A percentile compares a stretch with the other conserved stretches of the same genome.
Evolutionary conservation across 305 asterid genomes (phyloP).

Genomic region (Solanum hybrid): DNA sequence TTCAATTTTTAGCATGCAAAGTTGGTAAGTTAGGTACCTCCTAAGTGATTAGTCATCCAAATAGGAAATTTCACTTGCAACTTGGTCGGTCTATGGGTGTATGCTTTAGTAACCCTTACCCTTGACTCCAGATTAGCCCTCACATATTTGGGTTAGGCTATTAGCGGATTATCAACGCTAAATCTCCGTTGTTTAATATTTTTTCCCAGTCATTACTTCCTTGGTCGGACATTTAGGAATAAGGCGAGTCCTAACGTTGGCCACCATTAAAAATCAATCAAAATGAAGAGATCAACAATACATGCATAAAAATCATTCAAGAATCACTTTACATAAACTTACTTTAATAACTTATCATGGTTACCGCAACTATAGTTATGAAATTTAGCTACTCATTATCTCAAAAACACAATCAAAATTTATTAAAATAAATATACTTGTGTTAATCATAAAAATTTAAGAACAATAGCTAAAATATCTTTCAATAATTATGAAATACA

Average conservation of each 20-base stretch:
- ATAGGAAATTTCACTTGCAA: too few species aligned
- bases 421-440: not conserved
- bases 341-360: not conserved
- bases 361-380: not conserved
- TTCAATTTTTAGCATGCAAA: too few species aligned
- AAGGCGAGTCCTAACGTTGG: not conserved
- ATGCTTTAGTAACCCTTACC: too few species aligned
- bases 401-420: not conserved
- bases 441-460: not conserved
- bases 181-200: too few species aligned
- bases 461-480: not conserved
- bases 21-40: too few species aligned
- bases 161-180: too few species aligned
- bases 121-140: too few species aligned
- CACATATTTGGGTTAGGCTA: too few species aligned
- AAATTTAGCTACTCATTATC: not conserved
- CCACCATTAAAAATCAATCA: not conserved
- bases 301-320: not conserved
- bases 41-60: too few species aligned
- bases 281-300: not conserved
- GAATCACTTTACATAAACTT: not conserved
- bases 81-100: too few species aligned
- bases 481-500: not conserved
- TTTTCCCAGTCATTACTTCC: too few species aligned
- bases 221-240: not conserved